These are phyloP conservation scores for Lophium mytilinum DNA, from an alignment of 495 filamentous ascomycete species.

Conservation along the genomic window DNA sequence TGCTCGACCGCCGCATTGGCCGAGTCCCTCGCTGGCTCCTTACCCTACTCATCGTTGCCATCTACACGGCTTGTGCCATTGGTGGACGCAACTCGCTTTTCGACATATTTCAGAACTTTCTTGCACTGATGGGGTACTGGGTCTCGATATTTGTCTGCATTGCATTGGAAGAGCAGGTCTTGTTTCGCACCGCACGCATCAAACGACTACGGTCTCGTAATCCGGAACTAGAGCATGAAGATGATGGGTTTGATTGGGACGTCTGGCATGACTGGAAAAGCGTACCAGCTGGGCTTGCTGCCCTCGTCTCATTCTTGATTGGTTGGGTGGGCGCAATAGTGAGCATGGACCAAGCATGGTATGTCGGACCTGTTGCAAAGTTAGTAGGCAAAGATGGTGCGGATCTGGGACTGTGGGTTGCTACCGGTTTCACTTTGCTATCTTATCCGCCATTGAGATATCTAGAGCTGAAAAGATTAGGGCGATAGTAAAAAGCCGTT, in stretches of 20 bases:
- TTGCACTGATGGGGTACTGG: slow-evolving; percentile 72
- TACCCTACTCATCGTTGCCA: slow-evolving; percentile 50
- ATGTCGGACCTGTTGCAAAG: slow-evolving; percentile 54
- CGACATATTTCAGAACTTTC: slow-evolving; percentile 62
- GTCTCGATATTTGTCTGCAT: slow-evolving; percentile 47
- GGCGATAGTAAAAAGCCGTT: not conserved
- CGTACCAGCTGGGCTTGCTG: slow-evolving; percentile 58
- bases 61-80: slow-evolving; percentile 57
- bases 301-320: slow-evolving; percentile 52
- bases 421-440: slow-evolving; percentile 12
- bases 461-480: slow-evolving; percentile 15
- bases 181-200: slow-evolving; percentile 41
- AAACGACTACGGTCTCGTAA: not conserved
- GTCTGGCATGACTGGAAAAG: slow-evolving; percentile 51
- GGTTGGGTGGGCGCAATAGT: slow-evolving; percentile 63
- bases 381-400: slow-evolving; percentile 33
- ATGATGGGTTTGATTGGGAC: slow-evolving; percentile 49
- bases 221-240: slow-evolving; percentile 14
- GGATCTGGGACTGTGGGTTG: slow-evolving; percentile 23
- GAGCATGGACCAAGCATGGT: slow-evolving; percentile 63
- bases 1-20: slow-evolving; percentile 12
- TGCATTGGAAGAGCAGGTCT: slow-evolving; percentile 52
- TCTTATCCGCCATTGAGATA: slow-evolving; percentile 18
- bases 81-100: slow-evolving; percentile 53
- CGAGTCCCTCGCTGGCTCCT: slow-evolving; percentile 49